phyloP scores from a whole-genome alignment of 2,329 filamentous ascomycete genomes.

The Ustulina deusta region DNA sequence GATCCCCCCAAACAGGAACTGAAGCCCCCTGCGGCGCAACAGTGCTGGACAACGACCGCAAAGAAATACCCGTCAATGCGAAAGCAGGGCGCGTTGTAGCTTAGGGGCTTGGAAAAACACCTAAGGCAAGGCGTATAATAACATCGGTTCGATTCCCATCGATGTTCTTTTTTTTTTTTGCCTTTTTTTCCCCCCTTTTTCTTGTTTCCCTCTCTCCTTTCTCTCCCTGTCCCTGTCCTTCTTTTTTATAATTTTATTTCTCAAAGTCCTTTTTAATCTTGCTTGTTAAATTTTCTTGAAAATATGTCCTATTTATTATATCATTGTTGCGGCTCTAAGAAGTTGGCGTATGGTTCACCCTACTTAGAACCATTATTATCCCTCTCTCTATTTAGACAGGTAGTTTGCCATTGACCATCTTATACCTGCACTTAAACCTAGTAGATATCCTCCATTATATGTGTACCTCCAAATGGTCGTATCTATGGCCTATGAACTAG shows the following conservation, averaged over 20 bases:
- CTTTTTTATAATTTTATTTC: neutral
- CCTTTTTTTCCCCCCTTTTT: neutral
- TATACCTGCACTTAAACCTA: no score
- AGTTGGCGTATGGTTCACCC: no score
- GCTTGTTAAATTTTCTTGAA: no score
- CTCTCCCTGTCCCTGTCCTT: neutral
- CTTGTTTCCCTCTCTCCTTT: neutral
- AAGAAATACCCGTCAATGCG: constrained; percentile 33
- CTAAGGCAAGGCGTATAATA: constrained; percentile 24
- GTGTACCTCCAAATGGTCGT: no score
- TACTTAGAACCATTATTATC: no score
- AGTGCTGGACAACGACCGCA: constrained; percentile 30
- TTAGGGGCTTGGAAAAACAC: constrained; percentile 5
- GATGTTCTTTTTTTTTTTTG: neutral
- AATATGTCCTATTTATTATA: no score
- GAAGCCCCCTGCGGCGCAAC: constrained; percentile 18
- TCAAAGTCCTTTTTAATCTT: no score
- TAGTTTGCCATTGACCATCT: no score
- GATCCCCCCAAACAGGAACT: neutral
- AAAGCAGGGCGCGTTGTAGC: constrained; percentile 36
- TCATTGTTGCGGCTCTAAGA: no score
- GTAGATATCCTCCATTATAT: no score
- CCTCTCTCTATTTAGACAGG: no score
- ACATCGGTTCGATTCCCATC: neutral
- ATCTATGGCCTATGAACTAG: no score